These are phyloP conservation scores for Phytophthora palmivora DNA, from an alignment of 352 stramenopile species.

Conservation along the genomic window DNA sequence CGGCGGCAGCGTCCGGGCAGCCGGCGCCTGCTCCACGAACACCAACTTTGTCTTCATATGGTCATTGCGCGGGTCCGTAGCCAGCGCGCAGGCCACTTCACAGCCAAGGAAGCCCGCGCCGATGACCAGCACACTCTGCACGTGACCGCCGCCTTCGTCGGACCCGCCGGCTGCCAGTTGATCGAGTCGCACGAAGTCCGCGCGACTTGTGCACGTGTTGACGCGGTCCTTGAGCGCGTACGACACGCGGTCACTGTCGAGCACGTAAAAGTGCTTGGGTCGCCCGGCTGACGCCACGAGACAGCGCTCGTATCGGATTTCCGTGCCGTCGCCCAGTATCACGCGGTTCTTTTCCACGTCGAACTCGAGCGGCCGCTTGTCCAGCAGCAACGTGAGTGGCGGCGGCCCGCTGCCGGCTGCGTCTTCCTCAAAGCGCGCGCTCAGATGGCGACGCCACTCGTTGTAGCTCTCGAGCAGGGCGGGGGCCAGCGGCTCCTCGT, in stretches of 20 bases:
- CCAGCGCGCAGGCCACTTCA: constrained; percentile 79
- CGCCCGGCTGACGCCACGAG: constrained; percentile 87
- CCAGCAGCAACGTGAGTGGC: constrained; percentile 83
- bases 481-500: constrained; percentile 44
- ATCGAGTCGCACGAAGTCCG: constrained; percentile 87
- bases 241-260: constrained; percentile 83
- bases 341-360: constrained; percentile 90
- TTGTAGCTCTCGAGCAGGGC: constrained; percentile 90
- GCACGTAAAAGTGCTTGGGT: constrained; percentile 89
- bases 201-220: constrained; percentile 83
- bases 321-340: constrained; percentile 77
- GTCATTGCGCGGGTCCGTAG: constrained; percentile 63
- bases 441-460: constrained; percentile 90
- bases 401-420: constrained; percentile 18
- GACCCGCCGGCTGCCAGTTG: constrained; percentile 46
- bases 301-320: constrained; percentile 88
- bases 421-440: constrained; percentile 80
- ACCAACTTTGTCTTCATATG: constrained; percentile 58
- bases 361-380: constrained; percentile 79
- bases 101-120: constrained; percentile 92
- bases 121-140: constrained; percentile 82
- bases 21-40: constrained; percentile 60
- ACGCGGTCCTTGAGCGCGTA: constrained; percentile 88
- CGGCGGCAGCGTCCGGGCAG: constrained; percentile 74
- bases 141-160: constrained; percentile 41